Base-by-base conservation (phyloP, 305 asterid genomes). In the Fraxinus dipetala region DNA sequence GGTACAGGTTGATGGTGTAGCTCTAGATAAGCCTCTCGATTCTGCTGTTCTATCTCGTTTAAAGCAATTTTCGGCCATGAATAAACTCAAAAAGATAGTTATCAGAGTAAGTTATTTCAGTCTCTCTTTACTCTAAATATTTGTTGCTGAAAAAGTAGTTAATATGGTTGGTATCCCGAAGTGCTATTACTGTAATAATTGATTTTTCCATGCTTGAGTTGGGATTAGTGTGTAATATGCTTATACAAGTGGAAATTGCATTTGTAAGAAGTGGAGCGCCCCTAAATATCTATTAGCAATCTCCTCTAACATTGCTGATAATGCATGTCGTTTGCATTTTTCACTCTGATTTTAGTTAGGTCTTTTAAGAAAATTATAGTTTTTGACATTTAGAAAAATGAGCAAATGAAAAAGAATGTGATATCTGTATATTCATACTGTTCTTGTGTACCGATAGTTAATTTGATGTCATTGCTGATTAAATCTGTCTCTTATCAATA, bases 61-160 rank as follows among this genome's bases (percentile, higher is more conserved):
- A 85, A 95, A 91, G 89, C 98, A 95, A 84, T 95, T 95, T 83
- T 93, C 95, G n/a, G 98, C 96, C 5, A 93, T 91, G 97, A 91
- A 92, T 89, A 93, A 90, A 87, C 89, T 95, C 85, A 95, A 95
- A 89, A 95, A 95, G 92, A 92, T 92, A 80, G 97, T 97, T 35
- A 84, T 95, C 80, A 90, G 94, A 86, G 98, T 95, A 85, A 76
- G 90, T 56, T 83, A 56, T 38, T 81, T 70, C 31, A 67, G 30
- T 73, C 80, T 75, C 63, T 76, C 20, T 35, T 45, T 20, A 34
- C 22, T 30, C 40, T 69, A 30, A 24, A 69, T 28, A 69, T 69
- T 69, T 30, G 20, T 69, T 28, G 40, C 3, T 14, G 40, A 30
- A 69, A 69, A 69, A 5, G 75, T n/a, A 69, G 20, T 13, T 11